A percentile compares a stretch with the other conserved stretches of the same genome.
Conservation (phyloP, 1,284 basidiomycete genomes). For the Trametes pubescens region DNA sequence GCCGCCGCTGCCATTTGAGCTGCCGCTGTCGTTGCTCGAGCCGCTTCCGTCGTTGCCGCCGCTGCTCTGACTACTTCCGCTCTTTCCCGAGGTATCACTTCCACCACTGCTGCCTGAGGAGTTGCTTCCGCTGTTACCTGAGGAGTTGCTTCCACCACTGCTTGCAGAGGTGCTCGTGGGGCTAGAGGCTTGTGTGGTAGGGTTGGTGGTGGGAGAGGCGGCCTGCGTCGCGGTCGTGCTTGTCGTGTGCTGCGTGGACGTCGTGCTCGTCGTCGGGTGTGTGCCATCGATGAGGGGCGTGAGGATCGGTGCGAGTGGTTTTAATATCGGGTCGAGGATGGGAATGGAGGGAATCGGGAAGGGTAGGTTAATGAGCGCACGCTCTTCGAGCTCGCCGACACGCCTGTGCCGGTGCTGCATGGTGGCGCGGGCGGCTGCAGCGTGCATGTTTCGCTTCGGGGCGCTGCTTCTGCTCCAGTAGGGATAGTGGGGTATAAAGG, state of each 20-base stretch:
- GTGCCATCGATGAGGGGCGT: constrained; percentile 37
- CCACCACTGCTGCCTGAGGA: neutral
- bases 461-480: constrained; percentile 14
- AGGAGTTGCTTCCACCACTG: neutral
- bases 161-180: constrained; percentile 11
- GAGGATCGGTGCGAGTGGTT: constrained; percentile 44
- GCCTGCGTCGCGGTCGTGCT: constrained; percentile 23
- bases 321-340: constrained; percentile 47
- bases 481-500: constrained; percentile 30
- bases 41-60: neutral
- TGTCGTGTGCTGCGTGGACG: constrained; percentile 18
- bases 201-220: constrained; percentile 26
- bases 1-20: neutral
- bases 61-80: constrained; percentile 4
- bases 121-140: neutral
- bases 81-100: neutral
- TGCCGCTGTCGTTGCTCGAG: neutral
- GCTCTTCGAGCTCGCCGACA: constrained; percentile 41
- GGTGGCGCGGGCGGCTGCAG: constrained; percentile 15
- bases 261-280: constrained; percentile 23
- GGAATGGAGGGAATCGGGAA: constrained; percentile 53
- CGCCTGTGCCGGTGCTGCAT: constrained; percentile 31
- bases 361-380: constrained; percentile 51
- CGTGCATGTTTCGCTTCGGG: constrained; percentile 26
- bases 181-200: constrained; percentile 18